Evolutionary conservation across 805 yeast species (phyloP), one percentile per base, ranked within the genome.

Genomic region (Saturnispora quitensis): DNA sequence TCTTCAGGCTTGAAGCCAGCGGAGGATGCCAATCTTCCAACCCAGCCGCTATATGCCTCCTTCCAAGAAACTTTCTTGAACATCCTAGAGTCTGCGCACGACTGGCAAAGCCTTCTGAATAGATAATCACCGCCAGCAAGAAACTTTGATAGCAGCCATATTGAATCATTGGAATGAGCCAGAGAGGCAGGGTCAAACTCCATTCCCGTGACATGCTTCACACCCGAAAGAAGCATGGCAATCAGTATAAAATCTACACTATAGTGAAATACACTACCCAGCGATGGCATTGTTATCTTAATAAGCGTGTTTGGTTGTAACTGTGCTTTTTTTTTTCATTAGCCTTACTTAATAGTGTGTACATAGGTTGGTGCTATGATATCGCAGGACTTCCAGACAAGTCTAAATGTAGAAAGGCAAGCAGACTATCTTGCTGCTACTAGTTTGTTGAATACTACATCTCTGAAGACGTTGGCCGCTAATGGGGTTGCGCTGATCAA

Each of bases 141-240:
- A 56, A 80, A 82, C 51, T 74, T 73, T 20, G 73, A 71, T 43
- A 84, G 67, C 67, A 54, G 65, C 60, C 55, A 47, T 51, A 67
- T 57, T 18, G 75, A 67, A 53, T 75, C 80, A 22, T 62, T 60
- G 40, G 82, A 74, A 18, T 63, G 79, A 73, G 66, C 81, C 64
- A 54, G 58, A 50, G 51, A 42, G n/a, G 53, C 53, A 12, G 62
- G 58, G n/a, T 58, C 45, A 15, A 64, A 45, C 40, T 55, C 65
- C 68, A 82, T 72, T 0, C 97, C 97, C 0, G 96, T 86, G 55
- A 86, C 82, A 55, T 89, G 77, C 64, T 88, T 84, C 50, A 90
- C 76, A 3, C 96, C 96, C 0, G 97, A 96, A 43, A 91, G 70
- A 13, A 90, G 73, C 64, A 93, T 80, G 2, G 96, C 86, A 8